Evolutionary conservation across 2,329 filamentous ascomycete genomes (phyloP).

Genomic region (Apiospora rasikravindrae): DNA sequence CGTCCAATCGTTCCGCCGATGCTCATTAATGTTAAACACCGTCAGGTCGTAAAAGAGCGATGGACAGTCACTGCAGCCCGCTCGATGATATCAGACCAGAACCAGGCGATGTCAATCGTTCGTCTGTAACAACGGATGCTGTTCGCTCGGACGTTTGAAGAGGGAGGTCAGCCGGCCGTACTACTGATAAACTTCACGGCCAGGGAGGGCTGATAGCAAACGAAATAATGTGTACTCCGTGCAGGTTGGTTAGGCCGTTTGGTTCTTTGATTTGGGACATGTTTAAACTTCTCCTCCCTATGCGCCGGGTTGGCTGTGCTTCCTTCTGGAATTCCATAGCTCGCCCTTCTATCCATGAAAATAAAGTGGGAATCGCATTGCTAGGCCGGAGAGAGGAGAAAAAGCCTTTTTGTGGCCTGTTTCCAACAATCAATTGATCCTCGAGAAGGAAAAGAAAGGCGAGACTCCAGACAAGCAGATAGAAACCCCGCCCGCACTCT

Average conservation of each 20-base stretch:
- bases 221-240: not conserved
- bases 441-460: constrained; percentile 12
- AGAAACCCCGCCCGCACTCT: not conserved
- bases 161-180: not conserved
- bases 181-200: not conserved
- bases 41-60: constrained; percentile 5
- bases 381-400: constrained; percentile 2
- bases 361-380: constrained; percentile 8
- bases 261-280: not conserved
- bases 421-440: not conserved
- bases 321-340: constrained; percentile 9
- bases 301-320: not conserved
- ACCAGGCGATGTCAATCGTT: constrained; percentile 8
- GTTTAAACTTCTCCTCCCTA: not conserved
- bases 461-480: not conserved
- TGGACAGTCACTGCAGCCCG: not conserved
- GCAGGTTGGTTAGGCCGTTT: too few relatives aligned
- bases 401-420: not conserved
- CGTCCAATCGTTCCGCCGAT: constrained; percentile 16
- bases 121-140: constrained; percentile 15
- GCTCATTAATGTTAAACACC: constrained; percentile 15
- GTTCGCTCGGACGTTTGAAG: constrained; percentile 12
- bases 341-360: constrained; percentile 12
- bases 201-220: not conserved
- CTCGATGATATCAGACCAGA: not conserved